These are phyloP conservation scores for Stylosanthes scabra DNA, from an alignment of 331 rosid genomes.

Conservation along the genomic window DNA sequence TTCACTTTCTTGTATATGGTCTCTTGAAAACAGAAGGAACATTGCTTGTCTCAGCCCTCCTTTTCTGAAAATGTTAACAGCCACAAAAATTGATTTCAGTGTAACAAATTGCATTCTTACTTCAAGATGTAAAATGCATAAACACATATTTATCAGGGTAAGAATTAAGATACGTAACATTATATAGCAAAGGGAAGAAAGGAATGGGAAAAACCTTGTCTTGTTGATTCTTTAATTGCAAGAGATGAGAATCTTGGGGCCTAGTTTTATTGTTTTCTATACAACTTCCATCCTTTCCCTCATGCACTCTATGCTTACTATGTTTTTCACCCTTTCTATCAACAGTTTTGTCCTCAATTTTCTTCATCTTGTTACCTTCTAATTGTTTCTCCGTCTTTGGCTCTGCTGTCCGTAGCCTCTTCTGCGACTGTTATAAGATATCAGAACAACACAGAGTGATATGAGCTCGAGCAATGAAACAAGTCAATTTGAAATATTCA, in stretches of 20 bases:
- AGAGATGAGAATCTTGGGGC: slow-evolving; percentile 25
- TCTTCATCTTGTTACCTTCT: slow-evolving; percentile 32
- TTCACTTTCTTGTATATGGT: slow-evolving; percentile 16
- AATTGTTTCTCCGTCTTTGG: slow-evolving; percentile 27
- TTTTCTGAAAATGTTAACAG: slow-evolving; percentile 39
- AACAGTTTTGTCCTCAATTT: slow-evolving; percentile 22
- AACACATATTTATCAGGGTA: background rate
- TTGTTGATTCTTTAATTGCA: slow-evolving; percentile 34
- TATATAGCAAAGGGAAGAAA: slow-evolving; percentile 6
- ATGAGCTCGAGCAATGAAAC: background rate
- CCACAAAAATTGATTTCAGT: background rate
- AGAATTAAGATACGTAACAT: background rate
- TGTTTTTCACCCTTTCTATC: slow-evolving; percentile 10
- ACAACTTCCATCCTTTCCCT: slow-evolving; percentile 46
- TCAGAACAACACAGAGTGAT: background rate
- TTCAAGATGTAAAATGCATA: slow-evolving; percentile 3
- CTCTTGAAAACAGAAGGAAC: slow-evolving; percentile 40
- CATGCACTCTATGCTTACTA: slow-evolving; percentile 31
- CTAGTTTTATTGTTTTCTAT: slow-evolving; percentile 35
- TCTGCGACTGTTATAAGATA: slow-evolving; percentile 24
- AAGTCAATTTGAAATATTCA: background rate
- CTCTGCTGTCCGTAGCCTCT: slow-evolving; percentile 27
- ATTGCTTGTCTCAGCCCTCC: slow-evolving; percentile 38
- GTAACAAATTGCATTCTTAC: slow-evolving; percentile 11
- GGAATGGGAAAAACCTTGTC: slow-evolving; percentile 40